Base-by-base conservation (phyloP, 2,329 filamentous ascomycete genomes). In the Botryotinia calthae region DNA sequence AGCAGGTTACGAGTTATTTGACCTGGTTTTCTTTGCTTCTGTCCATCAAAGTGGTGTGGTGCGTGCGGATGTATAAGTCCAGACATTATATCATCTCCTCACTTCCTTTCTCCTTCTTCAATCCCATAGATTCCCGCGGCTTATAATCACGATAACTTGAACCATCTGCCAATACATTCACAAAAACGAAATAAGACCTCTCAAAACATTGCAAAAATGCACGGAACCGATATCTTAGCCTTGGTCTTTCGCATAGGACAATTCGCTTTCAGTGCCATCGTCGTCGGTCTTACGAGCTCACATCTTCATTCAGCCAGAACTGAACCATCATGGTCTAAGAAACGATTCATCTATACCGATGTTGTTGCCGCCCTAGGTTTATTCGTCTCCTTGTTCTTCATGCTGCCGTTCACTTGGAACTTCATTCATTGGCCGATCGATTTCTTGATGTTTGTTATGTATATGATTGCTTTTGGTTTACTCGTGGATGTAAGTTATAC, bases 351-450 rank as follows among this genome's bases (percentile, higher is more conserved):
- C 48, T 74, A 70, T 22, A 73, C 66, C 9, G 71, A 73, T 61
- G 25, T 62, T 31, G 25, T 64, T 56, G 90, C 93, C 4, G 90
- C 86, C 31, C 79, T 95, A 28, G 88, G 90, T 20, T 88, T 94
- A 71, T 81, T 95, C 58, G 84, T 93, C n/a, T 85, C 88, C 8
- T 82, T 95, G 40, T 81, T 95, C 75, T 93, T 91, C 88, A 85
- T 94, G 42, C 85, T 95, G 58, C 93, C 93, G 2, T 92, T 93
- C 79, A 87, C 88, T 2, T 84, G 84, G 68, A 86, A 85, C 64
- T 93, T 94, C 81, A 86, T 90, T 74, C 87, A 91, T 81, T 95
- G 90, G 87, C 90, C 90, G 0, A 84, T 90, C 77, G 93, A 95
- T 79, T 78, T 94, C 40, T 76, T 94, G 78, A 84, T 94, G 76